Base-by-base conservation (phyloP, 495 filamentous ascomycete genomes). In the Neurospora sp. region DNA sequence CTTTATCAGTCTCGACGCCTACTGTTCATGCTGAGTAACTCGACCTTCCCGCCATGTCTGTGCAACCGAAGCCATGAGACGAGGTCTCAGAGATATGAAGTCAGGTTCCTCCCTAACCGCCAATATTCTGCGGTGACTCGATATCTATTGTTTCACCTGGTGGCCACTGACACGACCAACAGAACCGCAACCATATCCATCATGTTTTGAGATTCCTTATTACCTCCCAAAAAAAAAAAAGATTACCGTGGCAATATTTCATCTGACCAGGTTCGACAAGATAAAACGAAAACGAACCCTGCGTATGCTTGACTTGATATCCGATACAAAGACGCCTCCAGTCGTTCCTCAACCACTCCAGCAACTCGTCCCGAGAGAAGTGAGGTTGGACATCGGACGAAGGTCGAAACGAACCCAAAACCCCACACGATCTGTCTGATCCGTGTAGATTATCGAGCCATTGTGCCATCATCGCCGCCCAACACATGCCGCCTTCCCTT, bases 91-190 rank as follows among this genome's bases (percentile, higher is more conserved):
- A 65, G 53, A 31, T 65, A 65, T 65, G 27, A 35, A 65, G 53
- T 14, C 27, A 65, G 53, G 27, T 35, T 65, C 27, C 12, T 65
- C 27, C 53, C 53, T 8, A 35, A 65, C 14, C 53, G 27, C 53
- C 14, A 65, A 65, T 35, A 65, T 35, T 14, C 12, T 65, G 14
- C 37, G 4, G 27, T 38, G 35, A 41, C 17, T 61, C 72, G 35
- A 73, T 69, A 38, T 72, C 75, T 75, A 72, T 73, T 73, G 75
- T 76, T 75, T 76, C 73, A 75, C 68, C 71, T 72, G 70, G 39
- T 73, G 22, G 70, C 75, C 73, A 73, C 73, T 65, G 65, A 68
- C 61, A 75, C 73, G 61, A 73, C 40, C 61, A 70, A 53, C 41
- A 40, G 42, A 14, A 65, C 27, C 27, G 22, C 27, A 35, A 65